Evolutionary conservation across 1,284 basidiomycete genomes (phyloP).

Genomic region (Rhodotorula sp.): DNA sequence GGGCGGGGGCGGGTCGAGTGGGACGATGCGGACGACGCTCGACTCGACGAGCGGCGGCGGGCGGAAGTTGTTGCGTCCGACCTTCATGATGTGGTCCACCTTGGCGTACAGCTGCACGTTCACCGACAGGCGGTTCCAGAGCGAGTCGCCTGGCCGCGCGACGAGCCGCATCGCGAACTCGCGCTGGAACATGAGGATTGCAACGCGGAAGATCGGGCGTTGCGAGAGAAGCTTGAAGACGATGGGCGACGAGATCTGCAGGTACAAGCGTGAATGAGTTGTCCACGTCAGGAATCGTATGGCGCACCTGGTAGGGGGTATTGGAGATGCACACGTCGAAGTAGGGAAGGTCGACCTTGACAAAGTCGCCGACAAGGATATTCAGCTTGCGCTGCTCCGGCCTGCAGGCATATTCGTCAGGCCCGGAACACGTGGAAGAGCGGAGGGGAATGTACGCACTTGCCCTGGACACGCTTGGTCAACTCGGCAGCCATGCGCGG

Average conservation of each 20-base stretch:
- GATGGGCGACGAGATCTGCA: conserved; percentile 87
- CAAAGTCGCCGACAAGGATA: conserved; percentile 93
- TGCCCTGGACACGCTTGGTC: conserved; percentile 96
- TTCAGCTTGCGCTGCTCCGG: conserved; percentile 93
- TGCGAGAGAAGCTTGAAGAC: conserved; percentile 97
- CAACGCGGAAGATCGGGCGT: conserved; percentile 87
- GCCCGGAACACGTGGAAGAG: background rate
- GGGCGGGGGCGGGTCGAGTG: conserved; percentile 91
- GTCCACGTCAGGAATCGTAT: background rate
- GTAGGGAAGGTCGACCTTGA: conserved; percentile 94
- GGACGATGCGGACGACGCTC: conserved; percentile 86
- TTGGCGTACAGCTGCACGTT: conserved; percentile 96
- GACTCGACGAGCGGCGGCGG: conserved; percentile 95
- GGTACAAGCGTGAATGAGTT: background rate
- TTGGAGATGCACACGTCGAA: conserved; percentile 99
- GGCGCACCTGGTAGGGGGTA: conserved; percentile 82
- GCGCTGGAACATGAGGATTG: conserved; percentile 99
- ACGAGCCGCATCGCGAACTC: conserved; percentile 94
- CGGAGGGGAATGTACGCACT: conserved; percentile 57
- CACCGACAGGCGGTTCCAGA: conserved; percentile 94
- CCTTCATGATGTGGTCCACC: conserved; percentile 95
- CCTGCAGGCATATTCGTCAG: conserved; percentile 54
- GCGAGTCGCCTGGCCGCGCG: conserved; percentile 76
- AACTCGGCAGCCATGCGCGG: conserved; percentile 98
- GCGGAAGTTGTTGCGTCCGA: conserved; percentile 93